Evolutionary conservation across 2,329 filamentous ascomycete genomes (phyloP).

Genomic region (Paecilomyces formosus): DNA sequence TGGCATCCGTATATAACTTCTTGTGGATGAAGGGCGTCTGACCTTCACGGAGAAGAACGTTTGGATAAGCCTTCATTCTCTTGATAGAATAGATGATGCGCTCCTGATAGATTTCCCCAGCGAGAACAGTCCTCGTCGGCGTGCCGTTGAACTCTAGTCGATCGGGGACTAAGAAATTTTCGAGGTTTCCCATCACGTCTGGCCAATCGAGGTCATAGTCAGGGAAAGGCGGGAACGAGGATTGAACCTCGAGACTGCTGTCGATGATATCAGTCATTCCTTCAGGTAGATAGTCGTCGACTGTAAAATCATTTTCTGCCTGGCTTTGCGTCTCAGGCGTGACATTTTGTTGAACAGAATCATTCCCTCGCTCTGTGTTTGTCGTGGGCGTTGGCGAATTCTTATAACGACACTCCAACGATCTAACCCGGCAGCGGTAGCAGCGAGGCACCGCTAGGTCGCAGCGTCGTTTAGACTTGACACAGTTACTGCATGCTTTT

Average conservation of each 20-base stretch:
- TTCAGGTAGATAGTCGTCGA: not conserved
- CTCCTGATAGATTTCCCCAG: slow-evolving; percentile 5
- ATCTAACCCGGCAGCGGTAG: slow-evolving; percentile 4
- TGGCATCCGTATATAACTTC: not conserved
- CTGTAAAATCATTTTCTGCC: not conserved
- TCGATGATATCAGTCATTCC: not conserved
- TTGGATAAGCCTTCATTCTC: slow-evolving; percentile 1
- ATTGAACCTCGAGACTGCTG: not conserved
- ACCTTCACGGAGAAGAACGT: not conserved
- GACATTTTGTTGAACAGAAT: not conserved
- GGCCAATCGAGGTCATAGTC: slow-evolving; percentile 4
- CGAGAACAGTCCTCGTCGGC: slow-evolving; percentile 1
- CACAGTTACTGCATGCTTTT: slow-evolving; percentile 1
- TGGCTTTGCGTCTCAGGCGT: not conserved
- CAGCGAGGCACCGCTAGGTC: slow-evolving; percentile 2
- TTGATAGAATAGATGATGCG: slow-evolving; percentile 3
- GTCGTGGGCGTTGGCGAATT: not conserved
- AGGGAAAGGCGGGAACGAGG: slow-evolving; percentile 1
- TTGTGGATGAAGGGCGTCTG: slow-evolving; percentile 1
- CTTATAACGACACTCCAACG: slow-evolving; percentile 3
- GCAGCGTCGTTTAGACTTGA: slow-evolving; percentile 4
- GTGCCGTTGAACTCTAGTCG: not conserved
- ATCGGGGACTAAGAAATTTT: slow-evolving; percentile 3
- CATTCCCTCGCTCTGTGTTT: not conserved
- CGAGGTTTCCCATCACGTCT: slow-evolving; percentile 4